Evolutionary conservation across 352 stramenopile species (phyloP).

Genomic region (Globisporangium camurandrum): DNA sequence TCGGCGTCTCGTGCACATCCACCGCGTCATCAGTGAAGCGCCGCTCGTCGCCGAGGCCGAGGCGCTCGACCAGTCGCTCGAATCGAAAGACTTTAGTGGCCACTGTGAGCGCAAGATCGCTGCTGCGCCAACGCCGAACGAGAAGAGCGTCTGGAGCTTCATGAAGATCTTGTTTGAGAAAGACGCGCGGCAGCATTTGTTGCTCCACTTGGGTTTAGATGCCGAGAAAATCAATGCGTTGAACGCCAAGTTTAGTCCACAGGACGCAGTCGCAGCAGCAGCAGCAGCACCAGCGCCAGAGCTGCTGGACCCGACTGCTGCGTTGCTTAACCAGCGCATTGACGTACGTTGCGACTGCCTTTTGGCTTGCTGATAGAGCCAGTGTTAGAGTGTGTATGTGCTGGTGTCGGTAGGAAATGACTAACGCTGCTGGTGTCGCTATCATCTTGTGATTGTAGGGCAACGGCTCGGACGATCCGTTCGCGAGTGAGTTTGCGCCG

Average conservation of each 20-base stretch:
- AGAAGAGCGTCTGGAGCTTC: constrained; percentile 85
- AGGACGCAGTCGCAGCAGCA: constrained; percentile 23
- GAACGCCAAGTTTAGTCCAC: constrained; percentile 72
- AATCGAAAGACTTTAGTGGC: constrained; percentile 86
- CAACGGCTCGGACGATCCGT: constrained; percentile 67
- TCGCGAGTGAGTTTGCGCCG: constrained; percentile 57
- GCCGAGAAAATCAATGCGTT: constrained; percentile 86
- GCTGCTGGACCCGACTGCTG: constrained; percentile 37
- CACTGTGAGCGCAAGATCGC: constrained; percentile 90
- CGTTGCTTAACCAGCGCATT: constrained; percentile 57
- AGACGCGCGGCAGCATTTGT: constrained; percentile 91
- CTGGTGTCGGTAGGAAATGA: constrained; percentile 1
- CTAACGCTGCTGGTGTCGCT: no score
- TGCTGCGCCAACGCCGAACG: constrained; percentile 41
- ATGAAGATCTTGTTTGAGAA: constrained; percentile 94
- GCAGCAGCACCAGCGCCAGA: constrained; percentile 9
- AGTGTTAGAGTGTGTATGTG: constrained; percentile 7
- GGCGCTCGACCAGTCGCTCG: constrained; percentile 87
- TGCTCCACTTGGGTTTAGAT: constrained; percentile 94
- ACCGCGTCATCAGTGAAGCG: constrained; percentile 71
- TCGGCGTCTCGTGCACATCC: constrained; percentile 72
- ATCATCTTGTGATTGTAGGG: no score
- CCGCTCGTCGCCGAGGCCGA: constrained; percentile 83
- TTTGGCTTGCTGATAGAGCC: not conserved
- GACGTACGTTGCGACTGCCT: constrained; percentile 57